A percentile compares a stretch with the other conserved stretches of the same genome.
Conservation (phyloP, 345 rosid species). For the Salix udensis region DNA sequence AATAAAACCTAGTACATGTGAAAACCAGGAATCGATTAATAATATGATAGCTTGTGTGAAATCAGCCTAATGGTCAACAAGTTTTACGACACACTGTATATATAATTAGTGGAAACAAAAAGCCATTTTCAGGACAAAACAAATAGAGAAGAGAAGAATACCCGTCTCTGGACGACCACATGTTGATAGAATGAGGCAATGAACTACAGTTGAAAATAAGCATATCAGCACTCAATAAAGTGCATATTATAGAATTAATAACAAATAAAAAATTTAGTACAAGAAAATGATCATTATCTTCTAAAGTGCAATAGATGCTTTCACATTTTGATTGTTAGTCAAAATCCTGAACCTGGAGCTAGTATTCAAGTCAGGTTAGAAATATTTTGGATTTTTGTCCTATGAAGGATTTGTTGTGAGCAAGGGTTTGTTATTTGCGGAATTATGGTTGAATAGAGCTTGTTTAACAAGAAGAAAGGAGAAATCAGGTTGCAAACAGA, state of each 20-base stretch:
- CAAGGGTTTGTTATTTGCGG: background rate
- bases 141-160: constrained; percentile 33
- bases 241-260: constrained; percentile 3
- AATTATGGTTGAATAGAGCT: background rate
- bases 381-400: background rate
- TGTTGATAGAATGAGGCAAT: constrained; percentile 87
- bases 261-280: background rate
- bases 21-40: background rate
- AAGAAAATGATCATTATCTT: background rate
- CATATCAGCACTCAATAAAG: background rate
- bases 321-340: background rate
- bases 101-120: background rate
- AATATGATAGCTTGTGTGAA: background rate
- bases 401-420: background rate
- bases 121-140: background rate
- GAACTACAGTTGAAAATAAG: constrained; percentile 53
- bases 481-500: background rate
- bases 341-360: background rate
- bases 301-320: background rate
- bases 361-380: background rate
- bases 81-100: background rate
- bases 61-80: background rate
- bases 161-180: constrained; percentile 87
- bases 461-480: background rate
- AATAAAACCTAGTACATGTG: background rate